Evolutionary conservation across 106 monocot species (phyloP).

Genomic region (Dioscorea alata): DNA sequence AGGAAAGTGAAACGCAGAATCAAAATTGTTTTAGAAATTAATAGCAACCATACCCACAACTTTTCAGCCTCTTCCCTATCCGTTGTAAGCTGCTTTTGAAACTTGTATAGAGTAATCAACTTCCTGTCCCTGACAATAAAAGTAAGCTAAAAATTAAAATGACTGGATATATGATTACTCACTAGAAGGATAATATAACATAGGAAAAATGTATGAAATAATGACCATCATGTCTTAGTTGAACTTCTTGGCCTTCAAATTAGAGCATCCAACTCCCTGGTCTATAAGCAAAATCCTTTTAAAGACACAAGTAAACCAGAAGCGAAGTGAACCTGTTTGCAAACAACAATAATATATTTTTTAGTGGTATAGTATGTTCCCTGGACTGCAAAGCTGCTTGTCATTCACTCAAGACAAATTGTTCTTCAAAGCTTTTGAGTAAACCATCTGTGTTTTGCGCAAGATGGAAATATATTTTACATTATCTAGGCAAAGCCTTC

Average conservation of each 20-base stretch:
- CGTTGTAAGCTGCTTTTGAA: slow-evolving; percentile 94
- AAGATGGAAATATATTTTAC: slow-evolving; percentile 73
- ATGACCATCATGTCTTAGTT: slow-evolving; percentile 47
- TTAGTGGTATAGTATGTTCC: slow-evolving; percentile 67
- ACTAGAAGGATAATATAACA: too few relatives aligned
- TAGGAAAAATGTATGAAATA: too few relatives aligned
- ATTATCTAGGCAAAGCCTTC: slow-evolving; percentile 44
- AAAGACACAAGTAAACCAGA: too few relatives aligned
- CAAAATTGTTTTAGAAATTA: too few relatives aligned
- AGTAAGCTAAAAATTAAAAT: neutral
- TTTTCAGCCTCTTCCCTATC: slow-evolving; percentile 95
- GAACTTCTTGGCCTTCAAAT: slow-evolving; percentile 79
- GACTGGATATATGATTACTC: too few relatives aligned
- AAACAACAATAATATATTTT: neutral
- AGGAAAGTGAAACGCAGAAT: too few relatives aligned
- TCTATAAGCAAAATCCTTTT: slow-evolving; percentile 32
- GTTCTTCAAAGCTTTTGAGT: slow-evolving; percentile 91
- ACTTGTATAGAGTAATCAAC: slow-evolving; percentile 78
- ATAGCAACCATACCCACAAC: slow-evolving; percentile 44
- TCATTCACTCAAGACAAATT: slow-evolving; percentile 89
- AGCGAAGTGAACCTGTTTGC: neutral
- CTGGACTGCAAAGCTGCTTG: slow-evolving; percentile 89
- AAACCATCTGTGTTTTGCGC: slow-evolving; percentile 89
- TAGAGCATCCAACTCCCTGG: slow-evolving; percentile 89
- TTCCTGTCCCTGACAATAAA: slow-evolving; percentile 60